Percentiles rank a stretch among this genome's conserved stretches.
Conservation (phyloP, 345 rosid genomes). For the Salix koriyanagi region DNA sequence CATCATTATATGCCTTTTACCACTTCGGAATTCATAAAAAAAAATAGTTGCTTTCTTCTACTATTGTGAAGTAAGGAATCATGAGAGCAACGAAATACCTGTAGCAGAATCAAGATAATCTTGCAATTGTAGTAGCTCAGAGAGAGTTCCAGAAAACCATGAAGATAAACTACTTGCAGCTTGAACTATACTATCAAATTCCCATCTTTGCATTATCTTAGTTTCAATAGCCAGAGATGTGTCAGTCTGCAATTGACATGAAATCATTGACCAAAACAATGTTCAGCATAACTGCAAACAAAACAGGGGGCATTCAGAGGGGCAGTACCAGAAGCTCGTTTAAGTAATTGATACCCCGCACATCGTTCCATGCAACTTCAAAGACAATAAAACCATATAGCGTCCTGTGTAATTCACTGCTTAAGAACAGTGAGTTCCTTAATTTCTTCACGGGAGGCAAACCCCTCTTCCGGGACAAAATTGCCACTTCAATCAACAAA, state of each 20-base stretch:
- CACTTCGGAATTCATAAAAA: slow-evolving; percentile 5
- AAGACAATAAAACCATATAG: slow-evolving; percentile 89
- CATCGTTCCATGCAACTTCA: slow-evolving; percentile 75
- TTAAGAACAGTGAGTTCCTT: slow-evolving; percentile 49
- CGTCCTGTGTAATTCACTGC: slow-evolving; percentile 65
- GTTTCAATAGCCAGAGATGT: slow-evolving; percentile 88
- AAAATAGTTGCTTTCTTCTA: neutral
- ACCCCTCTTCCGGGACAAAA: slow-evolving; percentile 47
- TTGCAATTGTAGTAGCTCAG: slow-evolving; percentile 49
- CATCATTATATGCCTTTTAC: slow-evolving; percentile 3
- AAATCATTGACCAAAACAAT: slow-evolving; percentile 26
- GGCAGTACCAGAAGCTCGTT: slow-evolving; percentile 84
- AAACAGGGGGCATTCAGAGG: slow-evolving; percentile 12
- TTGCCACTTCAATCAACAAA: slow-evolving; percentile 56
- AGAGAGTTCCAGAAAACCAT: slow-evolving; percentile 78
- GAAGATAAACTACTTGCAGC: slow-evolving; percentile 55
- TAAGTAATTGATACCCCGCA: slow-evolving; percentile 83
- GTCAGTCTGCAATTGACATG: slow-evolving; percentile 61
- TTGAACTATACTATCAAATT: slow-evolving; percentile 82
- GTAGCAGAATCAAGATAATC: slow-evolving; percentile 48
- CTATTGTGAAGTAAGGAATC: slow-evolving; percentile 2
- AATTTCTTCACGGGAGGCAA: slow-evolving; percentile 71
- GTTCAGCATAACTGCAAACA: neutral
- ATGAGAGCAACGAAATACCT: slow-evolving; percentile 40
- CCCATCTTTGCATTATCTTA: slow-evolving; percentile 93